Conservation (phyloP, 352 stramenopile genomes). For the Phytophthora fragariae region DNA sequence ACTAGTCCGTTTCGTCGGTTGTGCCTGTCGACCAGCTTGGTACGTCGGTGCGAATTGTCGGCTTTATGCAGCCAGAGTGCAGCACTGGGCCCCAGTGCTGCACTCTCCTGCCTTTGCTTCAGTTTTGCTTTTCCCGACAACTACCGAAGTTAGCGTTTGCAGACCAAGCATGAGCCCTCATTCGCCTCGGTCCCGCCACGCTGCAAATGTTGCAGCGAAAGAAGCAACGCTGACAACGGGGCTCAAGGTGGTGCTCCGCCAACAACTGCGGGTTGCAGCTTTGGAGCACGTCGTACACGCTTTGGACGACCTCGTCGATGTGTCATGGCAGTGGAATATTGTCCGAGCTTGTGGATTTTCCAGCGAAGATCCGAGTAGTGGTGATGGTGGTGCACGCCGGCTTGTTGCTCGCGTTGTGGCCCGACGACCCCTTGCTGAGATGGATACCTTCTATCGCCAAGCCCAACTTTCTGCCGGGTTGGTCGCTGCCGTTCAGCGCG, state of each 20-base stretch:
- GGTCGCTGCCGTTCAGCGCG: constrained; percentile 20
- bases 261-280: constrained; percentile 26
- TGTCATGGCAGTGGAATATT: constrained; percentile 41
- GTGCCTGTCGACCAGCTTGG: constrained; percentile 17
- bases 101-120: not conserved
- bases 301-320: constrained; percentile 38
- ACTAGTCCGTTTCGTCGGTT: constrained; percentile 32
- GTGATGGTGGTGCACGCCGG: constrained; percentile 18
- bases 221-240: constrained; percentile 29
- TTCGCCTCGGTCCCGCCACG: not conserved
- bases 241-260: constrained; percentile 32
- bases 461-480: constrained; percentile 35
- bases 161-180: constrained; percentile 8
- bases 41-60: constrained; percentile 2
- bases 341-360: constrained; percentile 33
- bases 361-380: constrained; percentile 8
- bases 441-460: constrained; percentile 41
- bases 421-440: constrained; percentile 26
- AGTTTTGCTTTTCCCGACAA: constrained; percentile 23
- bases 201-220: constrained; percentile 11
- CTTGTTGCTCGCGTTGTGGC: constrained; percentile 32
- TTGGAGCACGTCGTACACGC: constrained; percentile 36
- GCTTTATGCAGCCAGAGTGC: constrained; percentile 23
- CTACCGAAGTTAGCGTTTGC: not conserved
- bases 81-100: not conserved